Base-by-base conservation (phyloP, 495 filamentous ascomycete genomes). In the Rhypophila decipiens region DNA sequence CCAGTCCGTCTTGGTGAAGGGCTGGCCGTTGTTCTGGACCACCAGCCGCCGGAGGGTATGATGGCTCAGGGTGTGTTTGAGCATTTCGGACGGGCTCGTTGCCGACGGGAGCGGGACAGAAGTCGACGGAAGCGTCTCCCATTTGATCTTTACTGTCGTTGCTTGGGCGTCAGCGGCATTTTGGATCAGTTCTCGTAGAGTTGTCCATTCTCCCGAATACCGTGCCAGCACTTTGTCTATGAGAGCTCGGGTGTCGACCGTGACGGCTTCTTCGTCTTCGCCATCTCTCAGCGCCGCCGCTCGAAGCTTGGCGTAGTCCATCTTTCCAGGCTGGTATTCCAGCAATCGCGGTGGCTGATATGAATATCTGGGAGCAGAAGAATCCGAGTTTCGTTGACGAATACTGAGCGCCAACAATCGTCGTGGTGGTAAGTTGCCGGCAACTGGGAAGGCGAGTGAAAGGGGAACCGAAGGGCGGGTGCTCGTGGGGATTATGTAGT, bases 201-300 rank as follows among this genome's bases (percentile, higher is more conserved):
- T 80, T 15, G 78, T 83, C 83, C 90, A 95, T 70, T 97, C 91
- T 46, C 93, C 90, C 8, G 89, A 93, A 65, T 98, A 98, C 49
- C 93, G 72, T 15, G 93, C 91, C 34, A 98, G 77, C 1, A 97
- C 90, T 67, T 99, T 99, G 65, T 96, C 95, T 50, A 99, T 96
- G 55, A 99, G 71, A 23, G 90, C 94, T 56, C 94, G 74, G 20
- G 93, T 99, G 60, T 99, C 95, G 46, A 97, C 94, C 0, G 94
- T 99, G 29, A 99, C 94, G n/a, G 93, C 94, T 62, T 96, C 90
- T 58, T 96, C 93, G 49, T 93, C 88, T 40, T 86, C 83, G 23
- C 88, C 85, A 36, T 88, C 83, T 36, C 77, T 82, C 74, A 98
- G 76, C 13, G 93, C 90, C 60, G 86, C 87, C 44, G 89, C 87